phyloP scores from a whole-genome alignment of 108 stramenopile species.

The Chaetoceros muelleri region DNA sequence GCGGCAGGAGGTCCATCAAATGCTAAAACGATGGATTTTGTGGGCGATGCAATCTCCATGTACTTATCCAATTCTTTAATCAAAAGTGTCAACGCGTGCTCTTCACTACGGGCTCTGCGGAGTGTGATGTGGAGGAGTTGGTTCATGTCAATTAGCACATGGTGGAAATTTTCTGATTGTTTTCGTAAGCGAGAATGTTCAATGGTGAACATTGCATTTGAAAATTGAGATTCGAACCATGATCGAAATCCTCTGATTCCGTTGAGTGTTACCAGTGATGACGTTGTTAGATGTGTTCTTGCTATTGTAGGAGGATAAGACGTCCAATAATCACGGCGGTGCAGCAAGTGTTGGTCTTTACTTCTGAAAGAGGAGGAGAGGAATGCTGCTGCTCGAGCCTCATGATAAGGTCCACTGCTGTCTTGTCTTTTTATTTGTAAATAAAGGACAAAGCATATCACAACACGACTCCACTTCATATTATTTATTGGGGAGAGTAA shows the following conservation, averaged over 20 bases:
- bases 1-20: slow-evolving; percentile 75
- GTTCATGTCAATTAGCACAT: slow-evolving; percentile 82
- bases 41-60: slow-evolving; percentile 43
- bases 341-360: no score
- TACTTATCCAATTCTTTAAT: slow-evolving; percentile 58
- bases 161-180: slow-evolving; percentile 57
- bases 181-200: slow-evolving; percentile 4
- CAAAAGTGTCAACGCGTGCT: slow-evolving; percentile 34
- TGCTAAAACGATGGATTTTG: slow-evolving; percentile 63
- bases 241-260: slow-evolving; percentile 76
- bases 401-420: no score
- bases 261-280: slow-evolving; percentile 15
- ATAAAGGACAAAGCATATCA: no score
- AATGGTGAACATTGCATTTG: slow-evolving; percentile 39
- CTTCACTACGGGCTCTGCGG: slow-evolving; percentile 30
- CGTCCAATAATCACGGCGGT: no score
- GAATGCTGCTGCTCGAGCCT: no score
- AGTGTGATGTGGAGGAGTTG: slow-evolving; percentile 65
- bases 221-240: slow-evolving; percentile 73
- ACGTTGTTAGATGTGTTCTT: not conserved
- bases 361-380: no score
- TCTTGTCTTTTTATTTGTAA: no score
- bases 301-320: not conserved
- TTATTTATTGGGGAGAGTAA: no score
- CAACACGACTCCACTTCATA: no score